A percentile compares a stretch with the other conserved stretches of the same genome.
Evolutionary conservation across 116 monocot genomes (phyloP).

Genomic region (Papilionanthe hybrid): DNA sequence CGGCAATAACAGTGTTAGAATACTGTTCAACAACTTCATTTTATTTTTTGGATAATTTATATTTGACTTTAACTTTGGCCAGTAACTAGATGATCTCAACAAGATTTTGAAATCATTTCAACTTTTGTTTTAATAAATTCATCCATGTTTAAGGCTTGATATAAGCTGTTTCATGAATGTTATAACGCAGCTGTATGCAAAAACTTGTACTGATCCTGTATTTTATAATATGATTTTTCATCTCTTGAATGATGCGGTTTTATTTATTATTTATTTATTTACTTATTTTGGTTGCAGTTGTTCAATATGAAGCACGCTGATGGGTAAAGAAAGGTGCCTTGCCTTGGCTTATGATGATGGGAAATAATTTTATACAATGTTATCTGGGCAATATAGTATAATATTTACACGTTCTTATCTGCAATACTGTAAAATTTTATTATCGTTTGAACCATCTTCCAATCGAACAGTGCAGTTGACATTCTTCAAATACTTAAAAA

Average conservation of each 20-base stretch:
- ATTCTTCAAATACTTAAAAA: neutral
- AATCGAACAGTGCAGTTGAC: neutral
- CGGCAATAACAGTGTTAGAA: too few species aligned
- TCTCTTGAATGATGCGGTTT: neutral
- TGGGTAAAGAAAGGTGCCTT: neutral
- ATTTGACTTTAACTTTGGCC: too few species aligned
- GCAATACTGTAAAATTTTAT: neutral
- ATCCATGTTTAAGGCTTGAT: too few species aligned
- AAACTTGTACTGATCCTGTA: too few species aligned
- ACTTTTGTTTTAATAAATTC: too few species aligned
- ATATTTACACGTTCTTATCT: neutral
- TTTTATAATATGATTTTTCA: neutral
- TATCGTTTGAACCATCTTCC: neutral
- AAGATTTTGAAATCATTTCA: too few species aligned
- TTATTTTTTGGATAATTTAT: too few species aligned
- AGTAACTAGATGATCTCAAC: too few species aligned
- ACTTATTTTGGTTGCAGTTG: constrained; percentile 19
- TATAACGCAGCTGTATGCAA: neutral
- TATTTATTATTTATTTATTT: neutral
- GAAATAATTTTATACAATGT: neutral
- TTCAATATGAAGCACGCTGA: constrained; percentile 45
- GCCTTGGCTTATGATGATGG: neutral
- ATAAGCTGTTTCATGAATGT: neutral
- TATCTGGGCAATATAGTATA: neutral
- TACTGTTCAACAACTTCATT: too few species aligned